phyloP scores from a whole-genome alignment of 495 filamentous ascomycete species.

The Patellaria atrata region DNA sequence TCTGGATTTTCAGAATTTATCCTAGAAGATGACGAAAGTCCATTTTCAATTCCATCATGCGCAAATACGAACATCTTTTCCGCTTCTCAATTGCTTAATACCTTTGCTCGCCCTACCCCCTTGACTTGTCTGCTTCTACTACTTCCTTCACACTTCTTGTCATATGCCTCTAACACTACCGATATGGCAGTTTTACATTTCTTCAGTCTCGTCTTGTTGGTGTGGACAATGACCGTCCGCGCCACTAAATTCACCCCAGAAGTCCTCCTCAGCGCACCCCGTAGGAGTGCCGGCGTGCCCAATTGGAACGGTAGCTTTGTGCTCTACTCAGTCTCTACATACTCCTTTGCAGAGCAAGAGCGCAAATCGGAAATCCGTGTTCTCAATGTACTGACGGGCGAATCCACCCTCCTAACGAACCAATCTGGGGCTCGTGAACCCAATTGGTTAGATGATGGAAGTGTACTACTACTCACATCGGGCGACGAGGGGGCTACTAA shows the following conservation, averaged over 20 bases:
- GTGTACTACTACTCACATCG: conserved; percentile 49
- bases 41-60: too few species aligned
- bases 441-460: conserved; percentile 54
- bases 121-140: too few species aligned
- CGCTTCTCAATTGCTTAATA: background rate
- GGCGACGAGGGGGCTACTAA: conserved; percentile 54
- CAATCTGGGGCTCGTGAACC: conserved; percentile 51
- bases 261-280: conserved; percentile 71
- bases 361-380: conserved; percentile 62
- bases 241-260: conserved; percentile 29
- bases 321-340: conserved; percentile 61
- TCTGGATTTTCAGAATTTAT: too few species aligned
- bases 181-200: too few species aligned
- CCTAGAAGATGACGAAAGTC: too few species aligned
- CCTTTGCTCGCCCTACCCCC: too few species aligned
- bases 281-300: conserved; percentile 61
- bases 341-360: conserved; percentile 69
- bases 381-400: conserved; percentile 54
- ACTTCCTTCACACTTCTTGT: too few species aligned
- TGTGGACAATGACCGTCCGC: conserved; percentile 25
- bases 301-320: conserved; percentile 55
- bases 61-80: background rate
- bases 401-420: conserved; percentile 50
- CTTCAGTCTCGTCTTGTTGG: too few species aligned
- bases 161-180: too few species aligned